Evolutionary conservation across 1,284 basidiomycete genomes (phyloP), one percentile per base, ranked within the genome.

Genomic region (Meira nashicola): DNA sequence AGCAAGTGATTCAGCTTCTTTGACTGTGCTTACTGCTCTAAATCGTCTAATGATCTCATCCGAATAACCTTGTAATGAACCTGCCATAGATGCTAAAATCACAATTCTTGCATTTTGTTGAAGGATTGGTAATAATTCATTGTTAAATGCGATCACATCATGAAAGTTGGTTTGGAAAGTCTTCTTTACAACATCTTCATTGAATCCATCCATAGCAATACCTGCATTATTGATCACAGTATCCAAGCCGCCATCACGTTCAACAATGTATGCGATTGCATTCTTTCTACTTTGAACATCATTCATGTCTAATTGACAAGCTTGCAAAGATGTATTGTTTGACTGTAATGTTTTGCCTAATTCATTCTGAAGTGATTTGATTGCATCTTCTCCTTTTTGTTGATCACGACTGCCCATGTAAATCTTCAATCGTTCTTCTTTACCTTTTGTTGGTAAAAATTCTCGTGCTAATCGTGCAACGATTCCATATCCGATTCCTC

Each of bases 161-260:
- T 67, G 68, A 57, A 75, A 78, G 63, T 78, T 78, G 39, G 62
- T 65, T 2, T 60, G 63, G 1, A 78, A 64, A 7, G 76, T 74
- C 43, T 70, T 58, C n/a, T 65, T 60, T n/a, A 70, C 71, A 6
- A 75, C 65, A 17, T 71, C 53, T 46, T 28, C 62, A 41, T 78
- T 68, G 53, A 72, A 68, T 33, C 73, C 74, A 12, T 66, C 61
- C 44, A 74, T 55, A 1, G 74, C 74, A 14, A 76, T 65, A 8
- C 76, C 76, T 39, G 74, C 73, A 60, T 78, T 78, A 57, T 67
- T 67, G 50, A 78, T 58, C 0, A 58, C 38, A 41, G 37, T 19
- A 53, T 53, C 7, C 17, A 53, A 25, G 6, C 58, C 17, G 55
- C 71, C 50, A 43, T 63, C 60, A 40, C 61, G 55, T 46, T 56